Percentiles rank a stretch among this genome's conserved stretches.
phyloP scores from a whole-genome alignment of 805 yeast species.

The Lipomyces chichibuensis region DNA sequence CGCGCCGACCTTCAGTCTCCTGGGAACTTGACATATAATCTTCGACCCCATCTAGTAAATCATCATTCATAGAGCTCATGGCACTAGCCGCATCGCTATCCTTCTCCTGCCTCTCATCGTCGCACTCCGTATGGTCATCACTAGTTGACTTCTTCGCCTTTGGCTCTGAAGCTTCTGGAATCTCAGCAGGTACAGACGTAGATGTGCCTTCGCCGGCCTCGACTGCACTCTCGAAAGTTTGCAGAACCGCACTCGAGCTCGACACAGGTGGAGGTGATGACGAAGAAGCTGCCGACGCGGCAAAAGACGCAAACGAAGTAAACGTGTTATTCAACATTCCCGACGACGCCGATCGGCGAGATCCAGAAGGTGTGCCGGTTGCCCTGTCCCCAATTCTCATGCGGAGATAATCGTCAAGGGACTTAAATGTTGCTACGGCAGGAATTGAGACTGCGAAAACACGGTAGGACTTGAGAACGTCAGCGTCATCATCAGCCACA shows the following conservation, averaged over 20 bases:
- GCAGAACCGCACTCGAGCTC: conserved; percentile 1
- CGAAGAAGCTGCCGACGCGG: conserved; percentile 23
- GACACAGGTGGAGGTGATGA: conserved; percentile 14
- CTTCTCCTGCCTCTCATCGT: conserved; percentile 3
- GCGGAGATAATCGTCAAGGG: conserved; percentile 51
- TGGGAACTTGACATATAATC: conserved; percentile 14
- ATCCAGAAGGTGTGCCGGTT: conserved; percentile 15
- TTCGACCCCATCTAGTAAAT: conserved; percentile 11
- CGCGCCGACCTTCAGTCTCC: conserved; percentile 8
- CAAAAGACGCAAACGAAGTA: conserved; percentile 27
- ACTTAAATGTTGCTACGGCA: conserved; percentile 55
- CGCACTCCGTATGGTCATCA: conserved; percentile 12
- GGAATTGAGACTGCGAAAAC: conserved; percentile 51
- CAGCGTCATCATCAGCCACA: conserved; percentile 45
- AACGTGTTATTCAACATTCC: conserved; percentile 24
- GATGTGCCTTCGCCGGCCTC: conserved; percentile 18
- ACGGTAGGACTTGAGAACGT: conserved; percentile 36
- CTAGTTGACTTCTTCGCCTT: neutral
- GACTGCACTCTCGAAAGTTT: conserved; percentile 6
- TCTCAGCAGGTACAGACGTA: neutral
- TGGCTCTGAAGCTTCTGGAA: conserved; percentile 6
- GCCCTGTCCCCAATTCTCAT: conserved; percentile 42
- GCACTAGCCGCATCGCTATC: conserved; percentile 10
- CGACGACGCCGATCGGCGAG: conserved; percentile 9
- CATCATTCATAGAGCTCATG: conserved; percentile 8